A percentile compares a stretch with the other conserved stretches of the same genome.
Evolutionary conservation across 2,329 filamentous ascomycete species (phyloP).

Genomic region (Fusarium sp.): DNA sequence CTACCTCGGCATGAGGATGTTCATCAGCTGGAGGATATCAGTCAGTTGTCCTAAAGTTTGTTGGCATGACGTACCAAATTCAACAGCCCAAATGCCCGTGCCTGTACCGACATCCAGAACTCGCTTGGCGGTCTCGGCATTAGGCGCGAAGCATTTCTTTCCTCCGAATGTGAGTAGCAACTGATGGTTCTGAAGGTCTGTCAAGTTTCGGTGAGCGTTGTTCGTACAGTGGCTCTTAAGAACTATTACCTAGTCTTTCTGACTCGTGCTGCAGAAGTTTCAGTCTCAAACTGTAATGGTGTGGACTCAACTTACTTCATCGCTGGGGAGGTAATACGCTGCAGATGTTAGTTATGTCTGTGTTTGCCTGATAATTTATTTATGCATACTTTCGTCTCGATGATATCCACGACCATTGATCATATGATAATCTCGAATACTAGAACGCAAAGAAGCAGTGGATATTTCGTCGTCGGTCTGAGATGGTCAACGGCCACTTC

Average conservation of each 20-base stretch:
- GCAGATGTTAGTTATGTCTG: rapidly evolving
- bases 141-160: slow-evolving; percentile 6
- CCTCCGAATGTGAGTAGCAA: slow-evolving; percentile 23
- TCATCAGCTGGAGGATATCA: slow-evolving; percentile 2
- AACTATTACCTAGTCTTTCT: slow-evolving; percentile 8
- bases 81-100: slow-evolving; percentile 29
- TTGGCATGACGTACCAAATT: no score
- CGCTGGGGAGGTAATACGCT: slow-evolving; percentile 34
- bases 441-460: slow-evolving; percentile 27
- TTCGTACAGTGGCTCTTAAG: rapidly evolving
- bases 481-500: no score
- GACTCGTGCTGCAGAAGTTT: slow-evolving; percentile 15
- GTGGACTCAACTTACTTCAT: slow-evolving; percentile 4
- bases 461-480: slow-evolving; percentile 28
- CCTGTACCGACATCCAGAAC: slow-evolving; percentile 31
- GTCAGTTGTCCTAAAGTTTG: not conserved
- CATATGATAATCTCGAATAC: slow-evolving; percentile 28
- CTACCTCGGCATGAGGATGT: slow-evolving; percentile 30
- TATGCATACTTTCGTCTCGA: not conserved
- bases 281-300: not conserved
- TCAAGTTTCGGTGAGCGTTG: not conserved
- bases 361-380: rapidly evolving
- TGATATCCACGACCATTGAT: slow-evolving; percentile 29
- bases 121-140: slow-evolving; percentile 10
- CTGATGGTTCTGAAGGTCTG: slow-evolving; percentile 33